Conservation (phyloP, 805 yeast genomes). For the Candida nemodendra region DNA sequence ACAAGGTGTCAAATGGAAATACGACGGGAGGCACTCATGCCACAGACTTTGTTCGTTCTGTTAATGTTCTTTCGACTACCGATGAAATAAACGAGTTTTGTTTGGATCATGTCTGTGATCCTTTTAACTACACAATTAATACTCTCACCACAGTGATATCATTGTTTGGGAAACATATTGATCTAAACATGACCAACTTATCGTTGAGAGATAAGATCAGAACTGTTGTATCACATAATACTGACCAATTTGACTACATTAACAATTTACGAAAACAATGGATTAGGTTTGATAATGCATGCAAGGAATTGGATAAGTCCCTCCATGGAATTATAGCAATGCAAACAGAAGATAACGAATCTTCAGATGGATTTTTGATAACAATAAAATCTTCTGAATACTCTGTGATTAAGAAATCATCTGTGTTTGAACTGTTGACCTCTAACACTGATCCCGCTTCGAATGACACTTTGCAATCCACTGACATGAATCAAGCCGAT, state of each 20-base stretch:
- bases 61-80: slow-evolving; percentile 6
- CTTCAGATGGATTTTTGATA: slow-evolving; percentile 24
- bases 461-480: slow-evolving; percentile 4
- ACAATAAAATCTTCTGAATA: slow-evolving; percentile 36
- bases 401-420: slow-evolving; percentile 34
- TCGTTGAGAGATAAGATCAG: slow-evolving; percentile 36
- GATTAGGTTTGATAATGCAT: slow-evolving; percentile 66
- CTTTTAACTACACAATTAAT: slow-evolving; percentile 46
- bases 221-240: slow-evolving; percentile 22
- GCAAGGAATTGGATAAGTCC: slow-evolving; percentile 65
- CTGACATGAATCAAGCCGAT: slow-evolving; percentile 6
- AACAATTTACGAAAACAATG: slow-evolving; percentile 51
- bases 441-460: slow-evolving; percentile 22
- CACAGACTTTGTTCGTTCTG: slow-evolving; percentile 10
- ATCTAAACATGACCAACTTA: slow-evolving; percentile 10
- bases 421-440: slow-evolving; percentile 34
- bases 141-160: slow-evolving; percentile 48
- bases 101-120: slow-evolving; percentile 45
- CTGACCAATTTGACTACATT: slow-evolving; percentile 35
- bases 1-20: neutral
- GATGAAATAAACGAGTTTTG: slow-evolving; percentile 38
- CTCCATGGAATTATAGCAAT: slow-evolving; percentile 60
- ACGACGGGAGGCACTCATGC: slow-evolving; percentile 6
- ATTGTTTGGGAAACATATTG: slow-evolving; percentile 15
- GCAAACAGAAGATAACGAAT: slow-evolving; percentile 34